These are phyloP conservation scores for Rutidosis leptorrhynchoides DNA, from an alignment of 129 eudicot genomes.

Conservation along the genomic window DNA sequence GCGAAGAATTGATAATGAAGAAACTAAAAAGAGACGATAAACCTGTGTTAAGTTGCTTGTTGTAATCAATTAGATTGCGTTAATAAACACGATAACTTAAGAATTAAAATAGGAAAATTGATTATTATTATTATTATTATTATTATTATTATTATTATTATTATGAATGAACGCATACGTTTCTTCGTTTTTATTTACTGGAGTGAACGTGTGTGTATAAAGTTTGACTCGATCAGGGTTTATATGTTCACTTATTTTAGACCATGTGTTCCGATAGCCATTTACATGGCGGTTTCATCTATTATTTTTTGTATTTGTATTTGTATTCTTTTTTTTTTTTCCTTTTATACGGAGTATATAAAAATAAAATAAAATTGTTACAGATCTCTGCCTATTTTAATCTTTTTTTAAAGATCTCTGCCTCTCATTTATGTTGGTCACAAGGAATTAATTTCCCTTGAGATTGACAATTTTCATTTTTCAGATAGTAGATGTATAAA, in stretches of 20 bases:
- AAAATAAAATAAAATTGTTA: no score
- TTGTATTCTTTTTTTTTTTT: no score
- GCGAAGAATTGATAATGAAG: neutral
- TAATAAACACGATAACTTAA: constrained; percentile 1
- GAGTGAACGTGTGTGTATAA: constrained; percentile 12
- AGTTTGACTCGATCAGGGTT: constrained; percentile 22
- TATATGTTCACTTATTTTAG: no score
- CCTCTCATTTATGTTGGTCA: constrained; percentile 26
- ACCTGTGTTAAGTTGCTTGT: neutral
- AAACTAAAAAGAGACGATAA: neutral
- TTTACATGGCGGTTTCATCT: constrained; percentile 15
- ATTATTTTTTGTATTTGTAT: neutral
- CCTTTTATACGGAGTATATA: no score
- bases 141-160: neutral
- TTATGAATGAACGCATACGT: neutral
- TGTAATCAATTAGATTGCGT: neutral
- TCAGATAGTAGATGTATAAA: no score
- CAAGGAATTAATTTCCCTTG: constrained; percentile 8
- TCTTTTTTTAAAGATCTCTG: constrained; percentile 24
- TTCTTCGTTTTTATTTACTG: neutral
- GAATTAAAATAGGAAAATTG: neutral
- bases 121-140: no score
- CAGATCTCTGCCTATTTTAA: no score
- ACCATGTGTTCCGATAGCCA: no score
- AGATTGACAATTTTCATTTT: neutral